Base-by-base conservation (phyloP, 1,284 basidiomycete genomes). In the Rhodotorula sp. region DNA sequence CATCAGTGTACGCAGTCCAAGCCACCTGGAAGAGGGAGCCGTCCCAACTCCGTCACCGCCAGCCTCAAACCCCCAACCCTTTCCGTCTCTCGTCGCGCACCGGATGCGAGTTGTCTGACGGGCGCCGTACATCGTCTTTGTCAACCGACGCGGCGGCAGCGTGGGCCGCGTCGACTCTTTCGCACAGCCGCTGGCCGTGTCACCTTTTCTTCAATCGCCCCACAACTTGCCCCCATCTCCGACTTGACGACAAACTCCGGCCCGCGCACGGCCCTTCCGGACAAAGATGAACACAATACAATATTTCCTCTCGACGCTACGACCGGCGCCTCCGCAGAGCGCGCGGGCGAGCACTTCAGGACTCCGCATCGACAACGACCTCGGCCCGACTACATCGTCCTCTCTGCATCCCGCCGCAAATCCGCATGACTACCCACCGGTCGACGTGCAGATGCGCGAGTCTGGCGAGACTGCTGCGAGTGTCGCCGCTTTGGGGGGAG, bases 221-320 rank as follows among this genome's bases (percentile, higher is more conserved):
- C 59, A 47, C 59, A 46, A 43, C 59, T 47, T 39, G 20, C 29
- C 1, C 34, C 34, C 31, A 20, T 14, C 18, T 31, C 31, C 18
- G 18, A 2, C 1, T 34, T 20, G n/a, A 21, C 8, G 26, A 26
- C 16, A 8, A 10, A 2, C 26, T 26, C 15, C 5, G 16, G 21
- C 34, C 3, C 56, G 39, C 39, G 39, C 39, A 43, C 39, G 12
- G 39, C 39, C 39, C 39, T 12, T 14, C 12, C 39, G 39, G 8
- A 14, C 39, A 43, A 31, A 0, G n/a, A 72, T 72, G 70, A 72
- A 72, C 57, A 72, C 70, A 15, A 67, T 72, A 31, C 62, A 65
- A 16, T 72, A 68, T 47, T 72, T 72, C 34, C 70, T 72, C 23
- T 66, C 70, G 8, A 66, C 70, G 7, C 46, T 72, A 15, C 56